These are phyloP conservation scores for Ciborinia camelliae DNA, from an alignment of 2,329 filamentous ascomycete genomes.

Conservation along the genomic window DNA sequence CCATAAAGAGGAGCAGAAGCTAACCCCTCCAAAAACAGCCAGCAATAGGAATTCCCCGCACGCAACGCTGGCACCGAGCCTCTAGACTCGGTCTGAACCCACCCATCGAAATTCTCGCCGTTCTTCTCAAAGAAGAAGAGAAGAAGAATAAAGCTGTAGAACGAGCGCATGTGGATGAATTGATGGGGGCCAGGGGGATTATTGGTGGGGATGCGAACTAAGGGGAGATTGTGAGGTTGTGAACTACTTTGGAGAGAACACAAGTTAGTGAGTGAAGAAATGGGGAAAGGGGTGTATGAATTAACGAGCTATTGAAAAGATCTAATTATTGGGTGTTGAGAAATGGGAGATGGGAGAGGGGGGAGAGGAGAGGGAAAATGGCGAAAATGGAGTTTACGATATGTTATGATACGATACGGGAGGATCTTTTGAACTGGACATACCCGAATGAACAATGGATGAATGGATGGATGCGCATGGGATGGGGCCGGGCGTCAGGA, in stretches of 20 bases:
- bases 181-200: conserved; percentile 49
- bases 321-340: too few relatives aligned
- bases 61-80: conserved; percentile 85
- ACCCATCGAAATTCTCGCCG: conserved; percentile 84
- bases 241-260: too few relatives aligned
- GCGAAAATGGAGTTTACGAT: background rate
- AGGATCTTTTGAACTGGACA: background rate
- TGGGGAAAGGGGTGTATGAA: background rate
- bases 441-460: background rate
- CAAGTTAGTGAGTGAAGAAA: background rate
- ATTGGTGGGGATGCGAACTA: conserved; percentile 20
- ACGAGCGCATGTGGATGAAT: conserved; percentile 70
- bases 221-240: background rate
- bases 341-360: background rate
- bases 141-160: conserved; percentile 54
- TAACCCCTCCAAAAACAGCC: conserved; percentile 56
- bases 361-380: too few relatives aligned
- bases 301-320: too few relatives aligned
- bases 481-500: background rate
- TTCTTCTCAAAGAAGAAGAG: conserved; percentile 70
- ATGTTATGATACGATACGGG: background rate
- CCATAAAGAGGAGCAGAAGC: background rate
- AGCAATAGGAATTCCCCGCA: conserved; percentile 77
- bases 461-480: background rate
- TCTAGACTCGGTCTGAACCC: conserved; percentile 79